phyloP scores from a whole-genome alignment of 2,329 filamentous ascomycete species.

The Biscogniauxia mediterranea region DNA sequence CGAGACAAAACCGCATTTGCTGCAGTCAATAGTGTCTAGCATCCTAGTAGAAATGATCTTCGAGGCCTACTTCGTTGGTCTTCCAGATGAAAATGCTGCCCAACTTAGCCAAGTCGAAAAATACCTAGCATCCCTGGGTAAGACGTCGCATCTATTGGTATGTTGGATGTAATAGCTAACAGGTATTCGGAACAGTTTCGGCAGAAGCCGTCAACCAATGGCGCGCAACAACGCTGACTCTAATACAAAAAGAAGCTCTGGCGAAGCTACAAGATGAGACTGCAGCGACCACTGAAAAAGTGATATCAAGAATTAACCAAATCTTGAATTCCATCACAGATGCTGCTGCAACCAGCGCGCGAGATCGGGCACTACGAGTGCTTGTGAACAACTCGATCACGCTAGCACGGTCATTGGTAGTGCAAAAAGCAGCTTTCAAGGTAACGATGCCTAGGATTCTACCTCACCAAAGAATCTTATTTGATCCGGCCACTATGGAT shows the following conservation, averaged over 20 bases:
- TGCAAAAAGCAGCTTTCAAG: conserved; percentile 58
- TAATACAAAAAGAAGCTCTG: conserved; percentile 54
- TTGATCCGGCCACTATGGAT: conserved; percentile 62
- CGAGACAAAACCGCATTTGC: conserved; percentile 55
- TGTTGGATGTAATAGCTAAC: conserved; percentile 13
- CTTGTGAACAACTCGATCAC: conserved; percentile 54
- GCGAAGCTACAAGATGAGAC: conserved; percentile 48
- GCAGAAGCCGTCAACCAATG: conserved; percentile 61
- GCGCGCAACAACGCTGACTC: conserved; percentile 62
- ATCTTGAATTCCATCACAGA: conserved; percentile 51
- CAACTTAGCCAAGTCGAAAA: conserved; percentile 51
- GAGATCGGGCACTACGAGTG: conserved; percentile 52
- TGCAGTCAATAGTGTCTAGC: conserved; percentile 61
- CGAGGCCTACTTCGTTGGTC: conserved; percentile 60
- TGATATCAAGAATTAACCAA: conserved; percentile 47
- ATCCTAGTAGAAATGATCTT: conserved; percentile 63
- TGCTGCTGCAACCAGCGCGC: conserved; percentile 38
- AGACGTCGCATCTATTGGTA: conserved; percentile 14
- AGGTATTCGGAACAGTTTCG: conserved; percentile 36
- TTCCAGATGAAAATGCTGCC: conserved; percentile 52
- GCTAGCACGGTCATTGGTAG: conserved; percentile 53
- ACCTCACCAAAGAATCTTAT: conserved; percentile 53
- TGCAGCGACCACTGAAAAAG: conserved; percentile 38
- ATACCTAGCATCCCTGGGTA: conserved; percentile 44
- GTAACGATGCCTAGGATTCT: conserved; percentile 54